Conservation (phyloP, 768 basidiomycete species). For the Tricholoma bakamatsutake region DNA sequence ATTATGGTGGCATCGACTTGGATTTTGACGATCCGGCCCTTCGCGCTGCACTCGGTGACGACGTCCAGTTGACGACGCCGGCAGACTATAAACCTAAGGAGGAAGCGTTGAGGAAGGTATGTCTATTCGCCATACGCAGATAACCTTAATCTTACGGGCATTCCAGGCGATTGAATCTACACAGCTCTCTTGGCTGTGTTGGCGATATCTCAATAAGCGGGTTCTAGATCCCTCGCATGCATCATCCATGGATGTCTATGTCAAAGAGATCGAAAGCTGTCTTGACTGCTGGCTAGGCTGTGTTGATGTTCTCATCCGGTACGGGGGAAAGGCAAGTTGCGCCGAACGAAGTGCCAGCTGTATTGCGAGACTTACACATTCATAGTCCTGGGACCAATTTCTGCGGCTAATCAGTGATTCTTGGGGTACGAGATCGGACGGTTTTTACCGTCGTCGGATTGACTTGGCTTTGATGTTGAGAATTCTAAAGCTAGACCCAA, state of each 20-base stretch:
- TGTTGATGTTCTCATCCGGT: slow-evolving; percentile 48
- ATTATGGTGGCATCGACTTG: slow-evolving; percentile 45
- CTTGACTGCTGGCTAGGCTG: slow-evolving; percentile 74
- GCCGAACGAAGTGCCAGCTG: not conserved
- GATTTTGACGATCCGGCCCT: slow-evolving; percentile 61
- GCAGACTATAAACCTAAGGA: slow-evolving; percentile 39
- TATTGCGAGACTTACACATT: not conserved
- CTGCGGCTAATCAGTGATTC: slow-evolving; percentile 45
- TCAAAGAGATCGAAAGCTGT: slow-evolving; percentile 45
- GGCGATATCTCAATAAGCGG: slow-evolving; percentile 37
- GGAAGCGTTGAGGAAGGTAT: slow-evolving; percentile 43
- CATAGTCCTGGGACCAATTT: slow-evolving; percentile 58
- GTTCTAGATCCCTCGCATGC: slow-evolving; percentile 28
- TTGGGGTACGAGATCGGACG: slow-evolving; percentile 39
- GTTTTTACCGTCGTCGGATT: slow-evolving; percentile 29
- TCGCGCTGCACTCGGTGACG: slow-evolving; percentile 45
- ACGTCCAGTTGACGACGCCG: slow-evolving; percentile 15
- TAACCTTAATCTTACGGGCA: not conserved
- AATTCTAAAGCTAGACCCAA: slow-evolving; percentile 53
- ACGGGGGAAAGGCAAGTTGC: slow-evolving; percentile 19
- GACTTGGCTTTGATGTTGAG: slow-evolving; percentile 57
- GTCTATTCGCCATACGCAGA: slow-evolving; percentile 9
- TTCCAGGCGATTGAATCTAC: slow-evolving; percentile 12
- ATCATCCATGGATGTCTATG: slow-evolving; percentile 15
- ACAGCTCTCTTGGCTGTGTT: slow-evolving; percentile 25